Percentiles rank a stretch among this genome's conserved stretches.
Conservation (phyloP, 352 stramenopile species). For the Globisporangium heterothallicum region DNA sequence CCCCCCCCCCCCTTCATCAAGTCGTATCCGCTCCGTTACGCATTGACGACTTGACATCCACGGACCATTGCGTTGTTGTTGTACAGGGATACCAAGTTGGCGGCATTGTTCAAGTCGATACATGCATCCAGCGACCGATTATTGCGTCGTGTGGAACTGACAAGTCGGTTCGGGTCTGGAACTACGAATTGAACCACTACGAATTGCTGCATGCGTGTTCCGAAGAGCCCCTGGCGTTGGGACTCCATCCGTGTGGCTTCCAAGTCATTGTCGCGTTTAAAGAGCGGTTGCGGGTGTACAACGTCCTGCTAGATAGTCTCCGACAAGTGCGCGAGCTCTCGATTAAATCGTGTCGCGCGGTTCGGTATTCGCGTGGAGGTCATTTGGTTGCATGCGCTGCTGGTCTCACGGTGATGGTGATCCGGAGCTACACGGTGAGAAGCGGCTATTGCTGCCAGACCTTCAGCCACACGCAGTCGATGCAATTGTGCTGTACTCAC, state of each 20-base stretch:
- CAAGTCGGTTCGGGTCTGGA: conserved; percentile 86
- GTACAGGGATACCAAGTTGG: conserved; percentile 54
- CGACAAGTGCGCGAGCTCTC: conserved; percentile 56
- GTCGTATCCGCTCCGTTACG: no score
- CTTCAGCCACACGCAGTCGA: no score
- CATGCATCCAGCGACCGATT: conserved; percentile 79
- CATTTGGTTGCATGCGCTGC: conserved; percentile 72
- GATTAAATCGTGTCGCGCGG: conserved; percentile 57
- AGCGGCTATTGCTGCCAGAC: no score
- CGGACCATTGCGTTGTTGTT: no score
- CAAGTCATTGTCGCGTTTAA: conserved; percentile 74
- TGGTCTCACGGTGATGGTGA: conserved; percentile 57
- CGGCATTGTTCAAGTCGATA: conserved; percentile 65
- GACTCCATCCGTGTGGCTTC: conserved; percentile 66
- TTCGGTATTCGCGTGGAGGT: conserved; percentile 62
- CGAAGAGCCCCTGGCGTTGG: conserved; percentile 58
- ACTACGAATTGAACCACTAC: conserved; percentile 64
- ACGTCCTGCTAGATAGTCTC: conserved; percentile 64
- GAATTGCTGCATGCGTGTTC: conserved; percentile 57
- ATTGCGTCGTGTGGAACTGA: conserved; percentile 79
- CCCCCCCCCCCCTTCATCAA: no score
- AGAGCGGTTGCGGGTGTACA: conserved; percentile 68
- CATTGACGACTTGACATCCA: no score
- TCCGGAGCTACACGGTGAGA: conserved; percentile 57
- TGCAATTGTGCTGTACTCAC: no score